A percentile compares a stretch with the other conserved stretches of the same genome.
These are phyloP conservation scores for Silene uniflora DNA, from an alignment of 148 eudicot genomes.

Conservation along the genomic window DNA sequence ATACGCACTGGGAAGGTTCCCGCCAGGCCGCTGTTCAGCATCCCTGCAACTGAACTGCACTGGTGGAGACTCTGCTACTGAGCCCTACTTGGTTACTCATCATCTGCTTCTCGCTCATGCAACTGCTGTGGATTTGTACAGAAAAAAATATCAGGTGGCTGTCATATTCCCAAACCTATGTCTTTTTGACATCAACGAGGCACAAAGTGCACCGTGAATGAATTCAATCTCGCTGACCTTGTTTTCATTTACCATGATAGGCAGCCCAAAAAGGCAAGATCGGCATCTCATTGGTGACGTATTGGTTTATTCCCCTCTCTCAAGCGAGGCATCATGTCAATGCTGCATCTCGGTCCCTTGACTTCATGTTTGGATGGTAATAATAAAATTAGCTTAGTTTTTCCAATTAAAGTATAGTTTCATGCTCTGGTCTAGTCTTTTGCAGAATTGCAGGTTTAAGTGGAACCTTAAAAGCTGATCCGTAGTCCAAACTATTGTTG, in stretches of 20 bases:
- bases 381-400: not conserved
- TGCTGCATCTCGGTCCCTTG: constrained; percentile 35
- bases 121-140: constrained; percentile 34
- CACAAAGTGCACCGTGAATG: too few species aligned
- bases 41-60: constrained; percentile 33
- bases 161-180: not conserved
- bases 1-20: constrained; percentile 20
- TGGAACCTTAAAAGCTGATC: too few species aligned
- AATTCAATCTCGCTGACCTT: not conserved
- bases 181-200: not conserved
- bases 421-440: too few species aligned
- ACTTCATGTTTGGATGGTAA: constrained; percentile 47
- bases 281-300: constrained; percentile 24
- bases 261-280: constrained; percentile 30
- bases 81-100: constrained; percentile 47
- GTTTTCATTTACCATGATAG: not conserved
- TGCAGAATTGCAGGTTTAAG: too few species aligned
- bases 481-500: too few species aligned
- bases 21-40: constrained; percentile 36
- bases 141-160: constrained; percentile 35
- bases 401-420: not conserved
- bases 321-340: constrained; percentile 2
- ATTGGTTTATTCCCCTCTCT: constrained; percentile 27
- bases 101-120: constrained; percentile 40
- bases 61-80: constrained; percentile 45